Conservation (phyloP, 2,329 filamentous ascomycete species). For the Ploettnerulaceae sp. region DNA sequence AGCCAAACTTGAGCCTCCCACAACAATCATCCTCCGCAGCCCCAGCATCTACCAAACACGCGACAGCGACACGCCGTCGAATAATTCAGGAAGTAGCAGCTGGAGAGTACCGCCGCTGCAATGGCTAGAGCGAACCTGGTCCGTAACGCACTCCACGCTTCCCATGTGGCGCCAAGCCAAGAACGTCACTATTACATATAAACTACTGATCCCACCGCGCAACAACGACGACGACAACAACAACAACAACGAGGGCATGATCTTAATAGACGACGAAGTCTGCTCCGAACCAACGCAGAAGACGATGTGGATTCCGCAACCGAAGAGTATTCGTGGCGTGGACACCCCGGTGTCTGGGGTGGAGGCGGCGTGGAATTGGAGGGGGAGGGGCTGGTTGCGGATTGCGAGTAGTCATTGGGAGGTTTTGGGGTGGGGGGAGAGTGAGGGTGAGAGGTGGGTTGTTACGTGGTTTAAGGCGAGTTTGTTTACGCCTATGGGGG, state of each 20-base stretch:
- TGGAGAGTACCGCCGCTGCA: conserved; percentile 37
- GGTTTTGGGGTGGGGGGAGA: conserved; percentile 66
- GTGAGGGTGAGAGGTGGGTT: conserved; percentile 54
- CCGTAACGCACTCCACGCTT: conserved; percentile 70
- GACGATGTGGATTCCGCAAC: conserved; percentile 39
- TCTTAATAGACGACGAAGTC: conserved; percentile 63
- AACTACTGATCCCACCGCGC: conserved; percentile 38
- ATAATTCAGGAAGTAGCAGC: not conserved
- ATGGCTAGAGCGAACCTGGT: conserved; percentile 64
- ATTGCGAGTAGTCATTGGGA: conserved; percentile 77
- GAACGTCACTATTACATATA: conserved; percentile 79
- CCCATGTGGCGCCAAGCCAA: conserved; percentile 75
- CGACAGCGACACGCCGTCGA: too few relatives aligned
- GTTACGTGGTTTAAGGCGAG: conserved; percentile 85
- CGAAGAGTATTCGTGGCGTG: conserved; percentile 60
- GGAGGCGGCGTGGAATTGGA: conserved; percentile 62
- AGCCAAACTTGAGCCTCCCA: not conserved
- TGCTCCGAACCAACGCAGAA: conserved; percentile 52
- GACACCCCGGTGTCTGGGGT: conserved; percentile 43
- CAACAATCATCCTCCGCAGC: not conserved
- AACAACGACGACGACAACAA: not conserved
- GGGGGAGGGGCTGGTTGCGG: conserved; percentile 68
- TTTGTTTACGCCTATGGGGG: conserved; percentile 73
- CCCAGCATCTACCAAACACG: not conserved
- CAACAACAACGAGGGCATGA: conserved; percentile 21